Percentiles rank a stretch among this genome's conserved stretches.
These are phyloP conservation scores for Hyparrhenia diplandra DNA, from an alignment of 176 grass and related monocot species.

Conservation along the genomic window DNA sequence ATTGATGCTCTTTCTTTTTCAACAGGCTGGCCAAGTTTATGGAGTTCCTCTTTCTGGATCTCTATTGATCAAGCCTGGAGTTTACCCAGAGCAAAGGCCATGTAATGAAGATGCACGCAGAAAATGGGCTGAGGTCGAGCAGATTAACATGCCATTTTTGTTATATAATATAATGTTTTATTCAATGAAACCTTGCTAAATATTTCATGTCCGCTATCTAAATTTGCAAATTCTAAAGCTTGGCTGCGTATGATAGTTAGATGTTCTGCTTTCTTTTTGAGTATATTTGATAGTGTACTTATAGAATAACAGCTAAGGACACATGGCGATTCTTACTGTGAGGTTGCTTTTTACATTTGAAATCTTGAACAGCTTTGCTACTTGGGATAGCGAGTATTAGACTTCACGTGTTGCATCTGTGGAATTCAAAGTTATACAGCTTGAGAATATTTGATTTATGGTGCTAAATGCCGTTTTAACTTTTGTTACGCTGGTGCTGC, in stretches of 20 bases:
- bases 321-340: not conserved
- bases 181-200: not conserved
- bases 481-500: constrained; percentile 3
- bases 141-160: constrained; percentile 14
- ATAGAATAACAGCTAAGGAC: not conserved
- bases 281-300: not conserved
- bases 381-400: not conserved
- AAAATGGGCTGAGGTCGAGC: constrained; percentile 89
- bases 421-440: constrained; percentile 8
- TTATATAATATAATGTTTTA: constrained; percentile 16
- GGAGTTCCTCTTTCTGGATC: constrained; percentile 91
- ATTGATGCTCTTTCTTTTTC: constrained; percentile 13
- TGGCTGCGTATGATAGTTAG: constrained; percentile 4
- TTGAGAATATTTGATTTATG: constrained; percentile 8
- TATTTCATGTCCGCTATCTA: constrained; percentile 11
- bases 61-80: constrained; percentile 76
- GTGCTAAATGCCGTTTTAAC: not conserved
- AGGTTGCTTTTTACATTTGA: constrained; percentile 3
- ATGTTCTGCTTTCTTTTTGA: constrained; percentile 4
- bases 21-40: constrained; percentile 99
- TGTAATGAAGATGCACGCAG: constrained; percentile 75
- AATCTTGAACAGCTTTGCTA: not conserved
- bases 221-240: constrained; percentile 16
- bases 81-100: constrained; percentile 89
- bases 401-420: not conserved